Conservation (phyloP, 371 early-diverging fungal species). For the Mortierella sp. region DNA sequence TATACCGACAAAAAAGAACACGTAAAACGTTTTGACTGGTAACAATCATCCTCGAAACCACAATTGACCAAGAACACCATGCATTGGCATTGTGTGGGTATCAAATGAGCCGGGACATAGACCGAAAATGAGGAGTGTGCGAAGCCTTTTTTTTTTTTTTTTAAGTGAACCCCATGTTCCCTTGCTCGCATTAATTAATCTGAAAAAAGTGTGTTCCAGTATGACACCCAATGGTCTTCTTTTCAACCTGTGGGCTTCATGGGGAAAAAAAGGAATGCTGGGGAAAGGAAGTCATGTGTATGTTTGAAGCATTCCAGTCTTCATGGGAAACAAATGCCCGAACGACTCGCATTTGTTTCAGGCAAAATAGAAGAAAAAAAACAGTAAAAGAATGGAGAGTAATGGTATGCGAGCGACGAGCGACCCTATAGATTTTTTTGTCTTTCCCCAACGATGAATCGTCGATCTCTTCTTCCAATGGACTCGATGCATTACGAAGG, state of each 20-base stretch:
- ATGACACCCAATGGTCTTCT: constrained; percentile 2
- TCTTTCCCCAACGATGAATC: background rate
- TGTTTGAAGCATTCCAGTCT: constrained; percentile 8
- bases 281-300: background rate
- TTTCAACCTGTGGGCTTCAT: background rate
- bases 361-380: background rate
- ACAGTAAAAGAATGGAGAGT: too few relatives aligned
- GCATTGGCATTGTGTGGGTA: too few relatives aligned
- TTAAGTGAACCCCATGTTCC: background rate
- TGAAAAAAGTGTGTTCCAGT: background rate
- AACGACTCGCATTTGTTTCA: constrained; percentile 3
- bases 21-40: background rate
- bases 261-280: background rate
- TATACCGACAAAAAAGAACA: background rate
- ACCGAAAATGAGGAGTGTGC: background rate
- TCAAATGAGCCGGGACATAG: too few relatives aligned
- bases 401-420: background rate
- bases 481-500: background rate
- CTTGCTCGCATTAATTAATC: background rate
- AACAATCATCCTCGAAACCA: background rate
- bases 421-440: background rate
- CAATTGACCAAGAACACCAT: background rate
- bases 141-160: background rate
- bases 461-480: background rate
- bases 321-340: constrained; percentile 2